Evolutionary conservation across 352 stramenopile species (phyloP).

Genomic region (Pythium folliculosum): DNA sequence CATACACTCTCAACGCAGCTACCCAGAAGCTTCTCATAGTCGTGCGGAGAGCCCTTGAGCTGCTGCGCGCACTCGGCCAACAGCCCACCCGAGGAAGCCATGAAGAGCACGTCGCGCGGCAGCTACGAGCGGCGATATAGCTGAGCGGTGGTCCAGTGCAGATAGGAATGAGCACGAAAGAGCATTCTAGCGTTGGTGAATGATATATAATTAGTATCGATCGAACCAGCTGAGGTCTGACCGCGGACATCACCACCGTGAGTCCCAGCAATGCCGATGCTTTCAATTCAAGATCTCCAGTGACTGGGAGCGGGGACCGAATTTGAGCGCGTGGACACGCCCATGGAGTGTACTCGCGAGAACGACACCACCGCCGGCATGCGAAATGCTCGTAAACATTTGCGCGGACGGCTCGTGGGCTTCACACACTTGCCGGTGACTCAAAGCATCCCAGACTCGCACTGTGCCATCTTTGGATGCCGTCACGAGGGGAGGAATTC

Average conservation of each 20-base stretch:
- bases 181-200: too few species aligned
- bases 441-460: constrained; percentile 61
- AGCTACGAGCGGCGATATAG: too few species aligned
- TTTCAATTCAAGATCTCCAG: constrained; percentile 12
- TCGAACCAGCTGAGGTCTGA: too few species aligned
- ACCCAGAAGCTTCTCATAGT: constrained; percentile 64
- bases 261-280: too few species aligned
- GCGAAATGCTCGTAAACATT: constrained; percentile 73
- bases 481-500: constrained; percentile 46
- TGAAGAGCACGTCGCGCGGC: too few species aligned
- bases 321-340: constrained; percentile 44
- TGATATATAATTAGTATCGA: too few species aligned
- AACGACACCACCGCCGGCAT: constrained; percentile 33
- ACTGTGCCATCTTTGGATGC: constrained; percentile 82
- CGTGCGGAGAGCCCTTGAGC: constrained; percentile 46
- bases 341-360: constrained; percentile 65
- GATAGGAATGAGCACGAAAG: too few species aligned
- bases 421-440: constrained; percentile 39
- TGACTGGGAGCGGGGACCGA: constrained; percentile 26
- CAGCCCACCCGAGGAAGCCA: constrained; percentile 21
- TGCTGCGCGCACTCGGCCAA: constrained; percentile 51
- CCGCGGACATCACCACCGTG: too few species aligned
- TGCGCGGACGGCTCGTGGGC: constrained; percentile 40
- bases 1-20: constrained; percentile 48
- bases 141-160: too few species aligned